Evolutionary conservation across 345 rosid genomes (phyloP), one percentile per base, ranked within the genome.

Genomic region (Pugionium dolabratum): DNA sequence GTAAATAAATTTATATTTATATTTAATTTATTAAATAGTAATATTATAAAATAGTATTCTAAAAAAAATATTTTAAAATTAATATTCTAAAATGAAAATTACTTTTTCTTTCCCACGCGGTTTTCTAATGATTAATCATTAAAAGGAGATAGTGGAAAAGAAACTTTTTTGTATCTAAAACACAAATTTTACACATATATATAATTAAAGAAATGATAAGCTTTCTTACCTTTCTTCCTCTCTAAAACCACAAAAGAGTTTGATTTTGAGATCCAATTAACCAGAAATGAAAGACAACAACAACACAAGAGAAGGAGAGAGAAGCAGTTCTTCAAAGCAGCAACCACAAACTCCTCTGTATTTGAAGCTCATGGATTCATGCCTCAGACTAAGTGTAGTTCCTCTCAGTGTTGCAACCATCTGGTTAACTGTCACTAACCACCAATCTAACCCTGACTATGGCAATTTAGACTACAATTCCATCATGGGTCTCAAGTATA

Each of bases 361-460:
- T 65, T 83, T 89, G 9, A 82, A 78, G 81, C 57, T 84, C 43
- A 34, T 86, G 3, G 97, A 90, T 71, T 79, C 62, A 55, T 83
- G 82, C 64, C 89, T 90, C 4, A 81, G 99, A 72, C 76, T 90
- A 35, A 80, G 76, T 53, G 88, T 82, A n/a, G 60, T 94, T 70
- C 99, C 97, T 60, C 83, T 90, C 0, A 83, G 89, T 74, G 78
- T 75, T 70, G 89, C 82, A 59, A 69, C 92, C 75, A 79, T 94
- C 35, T 90, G 95, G 89, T 59, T 94, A 60, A 86, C 89, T 51
- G 85, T 82, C 33, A 84, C 96, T 27, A 85, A 83, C 67, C 82
- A 75, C 34, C 87, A 88, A 48, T 79, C 81, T 9, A 84, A 84
- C 70, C 67, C 70, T 82, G 77, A 49, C 75, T 90, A 75, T 65